Percentiles rank a stretch among this genome's conserved stretches.
Conservation (phyloP, 306 rosid genomes). For the Lotus japonicus region DNA sequence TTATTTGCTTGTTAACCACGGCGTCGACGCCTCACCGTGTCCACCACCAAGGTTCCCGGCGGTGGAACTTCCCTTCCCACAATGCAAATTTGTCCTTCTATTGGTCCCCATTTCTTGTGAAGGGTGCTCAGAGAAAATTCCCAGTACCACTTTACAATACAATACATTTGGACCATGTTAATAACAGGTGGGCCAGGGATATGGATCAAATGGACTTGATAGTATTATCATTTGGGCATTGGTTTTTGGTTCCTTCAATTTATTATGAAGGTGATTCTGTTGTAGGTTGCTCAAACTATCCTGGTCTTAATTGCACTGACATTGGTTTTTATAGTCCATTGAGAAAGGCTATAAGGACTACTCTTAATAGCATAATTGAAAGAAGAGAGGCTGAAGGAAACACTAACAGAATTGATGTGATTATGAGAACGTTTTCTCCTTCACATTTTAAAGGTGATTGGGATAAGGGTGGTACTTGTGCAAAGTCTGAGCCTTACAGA, state of each 20-base stretch:
- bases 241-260: conserved; percentile 67
- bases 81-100: conserved; percentile 48
- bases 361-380: conserved; percentile 19
- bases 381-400: conserved; percentile 11
- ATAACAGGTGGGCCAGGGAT: conserved; percentile 58
- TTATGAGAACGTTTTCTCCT: conserved; percentile 67
- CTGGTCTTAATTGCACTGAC: conserved; percentile 46
- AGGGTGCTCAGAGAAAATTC: conserved; percentile 43
- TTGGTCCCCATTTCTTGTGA: conserved; percentile 77
- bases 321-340: conserved; percentile 54
- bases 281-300: conserved; percentile 48
- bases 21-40: conserved; percentile 41
- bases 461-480: conserved; percentile 71
- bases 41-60: conserved; percentile 31
- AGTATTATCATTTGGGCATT: conserved; percentile 61
- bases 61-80: conserved; percentile 49
- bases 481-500: conserved; percentile 42
- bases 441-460: conserved; percentile 82
- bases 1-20: conserved; percentile 58
- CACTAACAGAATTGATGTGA: conserved; percentile 23
- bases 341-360: conserved; percentile 14
- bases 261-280: conserved; percentile 42
- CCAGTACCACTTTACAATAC: conserved; percentile 36
- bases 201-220: conserved; percentile 36
- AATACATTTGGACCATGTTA: conserved; percentile 44